Base-by-base conservation (phyloP, 2,329 filamentous ascomycete species). In the Xylaria digitata region DNA sequence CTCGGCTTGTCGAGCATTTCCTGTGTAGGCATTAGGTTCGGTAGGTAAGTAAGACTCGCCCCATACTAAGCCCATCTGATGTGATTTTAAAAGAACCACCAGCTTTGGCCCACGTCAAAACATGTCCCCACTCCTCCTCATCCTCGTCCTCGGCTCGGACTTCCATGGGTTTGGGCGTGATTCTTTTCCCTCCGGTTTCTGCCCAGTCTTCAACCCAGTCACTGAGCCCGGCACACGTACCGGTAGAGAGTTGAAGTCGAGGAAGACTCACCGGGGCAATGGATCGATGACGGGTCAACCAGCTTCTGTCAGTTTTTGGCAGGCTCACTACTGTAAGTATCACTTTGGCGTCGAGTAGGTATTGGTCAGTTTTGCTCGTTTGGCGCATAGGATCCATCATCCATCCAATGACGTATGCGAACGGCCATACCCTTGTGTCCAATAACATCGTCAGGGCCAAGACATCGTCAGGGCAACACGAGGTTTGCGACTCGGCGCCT, bases 401-500 rank as follows among this genome's bases (percentile, higher is more conserved):
- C 37, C 37, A 23, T 61, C 66, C 59, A 66, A 66, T 66, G 63
- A 68, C 63, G 55, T 45, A 43, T 46, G 19, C 34, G 59, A 59
- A 30, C 42, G 15, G 32, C 40, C 23, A 40, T 34, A 32, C 42
- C 30, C 8, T 48, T 53, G 42, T 43, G 34, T 37, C 66, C 66
- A 65, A 68, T 61, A 21, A 23, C 37, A 30, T 21, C 21, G 42
- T 32, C 57, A 23, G 37, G 40, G 54, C 63, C 50, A 67, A 69
- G 67, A 64, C 68, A 70, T 66, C 66, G 71, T 54, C 66, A 77
- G 56, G 81, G 80, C 72, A 74, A 75, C 71, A 75, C 73, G 73
- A 75, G 71, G 63, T 71, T 69, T 71, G 65, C 45, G 48, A 63
- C 69, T 73, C 72, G 70, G 71, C 56, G 71, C 62, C 69, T 70